Conservation (phyloP, 352 stramenopile genomes). For the Detonula confervacea region DNA sequence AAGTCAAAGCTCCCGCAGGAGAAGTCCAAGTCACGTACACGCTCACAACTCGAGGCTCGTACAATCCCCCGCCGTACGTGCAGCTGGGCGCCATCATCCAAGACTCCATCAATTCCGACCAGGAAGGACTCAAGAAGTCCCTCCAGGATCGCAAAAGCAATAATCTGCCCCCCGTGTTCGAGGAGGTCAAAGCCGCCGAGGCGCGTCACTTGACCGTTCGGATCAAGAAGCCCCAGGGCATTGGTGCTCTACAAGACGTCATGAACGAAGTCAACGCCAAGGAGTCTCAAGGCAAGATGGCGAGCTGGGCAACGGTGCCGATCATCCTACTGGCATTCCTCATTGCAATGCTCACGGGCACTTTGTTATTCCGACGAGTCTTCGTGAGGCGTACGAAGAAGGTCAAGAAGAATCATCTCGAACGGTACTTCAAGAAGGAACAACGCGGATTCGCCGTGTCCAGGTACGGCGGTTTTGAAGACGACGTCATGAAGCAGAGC, state of each 20-base stretch:
- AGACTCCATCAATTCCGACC: slow-evolving; percentile 48
- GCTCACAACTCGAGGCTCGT: slow-evolving; percentile 28
- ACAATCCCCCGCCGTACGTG: slow-evolving; percentile 37
- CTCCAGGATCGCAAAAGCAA: slow-evolving; percentile 2
- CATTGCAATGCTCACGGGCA: background rate
- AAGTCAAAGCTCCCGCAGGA: background rate
- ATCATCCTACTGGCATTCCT: background rate
- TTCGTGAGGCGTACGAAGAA: background rate
- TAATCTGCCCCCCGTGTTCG: slow-evolving; percentile 18
- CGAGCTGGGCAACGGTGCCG: background rate
- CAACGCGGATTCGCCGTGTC: too few species aligned
- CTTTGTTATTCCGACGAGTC: background rate
- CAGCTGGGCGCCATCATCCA: slow-evolving; percentile 41
- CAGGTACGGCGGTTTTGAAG: too few species aligned
- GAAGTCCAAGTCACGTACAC: slow-evolving; percentile 26
- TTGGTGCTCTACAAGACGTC: too few species aligned
- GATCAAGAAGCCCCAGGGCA: background rate
- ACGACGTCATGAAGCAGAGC: too few species aligned
- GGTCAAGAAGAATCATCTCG: background rate
- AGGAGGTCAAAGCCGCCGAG: slow-evolving; percentile 9
- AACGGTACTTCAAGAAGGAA: too few species aligned
- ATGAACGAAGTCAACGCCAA: too few species aligned
- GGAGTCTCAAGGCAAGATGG: too few species aligned
- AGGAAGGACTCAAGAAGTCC: slow-evolving; percentile 4
- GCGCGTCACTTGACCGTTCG: slow-evolving; percentile 36